Evolutionary conservation across 805 yeast species (phyloP), one percentile per base, ranked within the genome.

Genomic region (Ogataea saltuana): DNA sequence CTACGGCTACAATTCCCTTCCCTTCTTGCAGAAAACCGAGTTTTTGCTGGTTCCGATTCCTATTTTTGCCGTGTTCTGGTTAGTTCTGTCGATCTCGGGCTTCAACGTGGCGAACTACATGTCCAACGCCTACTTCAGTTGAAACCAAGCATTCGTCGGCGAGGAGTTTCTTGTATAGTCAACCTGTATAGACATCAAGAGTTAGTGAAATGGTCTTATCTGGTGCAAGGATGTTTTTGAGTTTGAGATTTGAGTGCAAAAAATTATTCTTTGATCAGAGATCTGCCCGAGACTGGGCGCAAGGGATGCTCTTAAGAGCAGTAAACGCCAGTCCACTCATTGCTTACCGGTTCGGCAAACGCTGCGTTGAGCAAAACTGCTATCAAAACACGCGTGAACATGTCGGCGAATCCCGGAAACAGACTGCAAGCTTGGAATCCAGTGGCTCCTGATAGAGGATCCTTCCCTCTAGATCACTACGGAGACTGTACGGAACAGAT

Each of bases 401-500:
- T 64, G 68, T 63, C 68, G 23, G 75, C 71, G 3, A 70, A 69
- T 45, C 74, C 74, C 30, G 80, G 81, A 25, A 72, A 71, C 45
- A 59, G 75, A 12, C 54, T 73, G 36, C 61, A 66, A 31, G 67
- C 72, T 31, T 74, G 84, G 71, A 71, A 80, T 11, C 96, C 97
- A 8, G 84, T 91, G 0, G 96, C 99, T 17, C 99, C 99, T 2
- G 96, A 91, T 52, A 71, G 97, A 53, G 99, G 99, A 0, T 88
- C 98, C 0, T 91, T 91, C 64, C 99, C 98, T 0, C 69, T 91
- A 33, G 99, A 91, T 59, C 99, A 91, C 59, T 70, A 65, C 47
- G 83, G 83, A 6, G 98, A 93, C 51, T 91, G 98, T 60, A 78
- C 81, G 17, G 71, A 72, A 17, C 76, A 80, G 45, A 93, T 90